Percentiles rank a stretch among this genome's conserved stretches.
These are phyloP conservation scores for Suillus clintonianus DNA, from an alignment of 768 basidiomycete genomes.

Conservation along the genomic window DNA sequence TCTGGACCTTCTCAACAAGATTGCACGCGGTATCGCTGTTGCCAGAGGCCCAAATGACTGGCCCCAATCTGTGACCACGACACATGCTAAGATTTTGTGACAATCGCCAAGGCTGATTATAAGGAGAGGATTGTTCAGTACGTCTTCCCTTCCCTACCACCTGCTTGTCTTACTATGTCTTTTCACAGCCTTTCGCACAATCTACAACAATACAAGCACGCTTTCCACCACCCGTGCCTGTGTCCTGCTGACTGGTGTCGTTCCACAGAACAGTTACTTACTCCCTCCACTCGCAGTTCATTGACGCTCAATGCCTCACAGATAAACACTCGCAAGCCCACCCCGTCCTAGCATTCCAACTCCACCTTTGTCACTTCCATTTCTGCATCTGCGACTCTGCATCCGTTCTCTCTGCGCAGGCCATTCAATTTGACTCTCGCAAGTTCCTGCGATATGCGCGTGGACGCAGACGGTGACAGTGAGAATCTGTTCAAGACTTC, in stretches of 20 bases:
- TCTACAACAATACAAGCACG: neutral
- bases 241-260: neutral
- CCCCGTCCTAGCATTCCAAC: constrained; percentile 28
- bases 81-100: constrained; percentile 84
- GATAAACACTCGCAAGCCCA: constrained; percentile 26
- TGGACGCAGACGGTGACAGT: neutral
- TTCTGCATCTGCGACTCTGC: constrained; percentile 37
- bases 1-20: constrained; percentile 82
- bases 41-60: constrained; percentile 59
- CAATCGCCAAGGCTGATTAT: constrained; percentile 40
- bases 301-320: neutral
- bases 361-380: constrained; percentile 42
- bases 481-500: constrained; percentile 12
- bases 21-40: constrained; percentile 73
- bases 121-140: constrained; percentile 65
- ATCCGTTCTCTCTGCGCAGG: constrained; percentile 46
- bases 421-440: constrained; percentile 32
- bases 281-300: neutral
- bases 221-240: neutral
- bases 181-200: neutral
- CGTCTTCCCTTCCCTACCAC: constrained; percentile 27
- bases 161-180: neutral
- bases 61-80: constrained; percentile 77
- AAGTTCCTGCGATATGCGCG: constrained; percentile 16
- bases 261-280: neutral